These are phyloP conservation scores for Fusarium neocosmosporiellum DNA, from an alignment of 2,329 filamentous ascomycete species.

Conservation along the genomic window DNA sequence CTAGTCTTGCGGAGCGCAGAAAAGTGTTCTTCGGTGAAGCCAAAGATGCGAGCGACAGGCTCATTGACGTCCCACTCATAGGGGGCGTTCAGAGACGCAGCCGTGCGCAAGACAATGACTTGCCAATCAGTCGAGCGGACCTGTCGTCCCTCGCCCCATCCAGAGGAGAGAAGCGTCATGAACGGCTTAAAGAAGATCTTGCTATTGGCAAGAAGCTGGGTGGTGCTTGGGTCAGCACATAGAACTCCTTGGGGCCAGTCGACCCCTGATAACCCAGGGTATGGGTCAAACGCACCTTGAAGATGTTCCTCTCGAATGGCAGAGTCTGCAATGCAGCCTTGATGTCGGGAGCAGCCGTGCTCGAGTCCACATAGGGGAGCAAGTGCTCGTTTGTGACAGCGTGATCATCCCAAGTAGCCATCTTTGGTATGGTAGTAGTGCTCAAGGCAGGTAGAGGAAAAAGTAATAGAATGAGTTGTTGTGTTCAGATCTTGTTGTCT, in stretches of 20 bases:
- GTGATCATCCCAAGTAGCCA: slow-evolving; percentile 17
- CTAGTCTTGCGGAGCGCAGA: neutral
- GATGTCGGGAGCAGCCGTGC: slow-evolving; percentile 2
- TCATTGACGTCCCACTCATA: slow-evolving; percentile 22
- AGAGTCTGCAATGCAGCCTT: slow-evolving; percentile 18
- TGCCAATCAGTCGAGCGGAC: slow-evolving; percentile 17
- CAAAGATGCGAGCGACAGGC: slow-evolving; percentile 10
- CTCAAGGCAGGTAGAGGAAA: neutral
- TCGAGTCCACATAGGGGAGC: slow-evolving; percentile 17
- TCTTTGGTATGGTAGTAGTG: neutral
- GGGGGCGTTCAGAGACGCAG: slow-evolving; percentile 5
- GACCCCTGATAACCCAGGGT: neutral
- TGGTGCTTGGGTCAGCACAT: neutral
- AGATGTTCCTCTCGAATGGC: slow-evolving; percentile 20
- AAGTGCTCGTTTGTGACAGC: slow-evolving; percentile 7
- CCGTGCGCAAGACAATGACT: slow-evolving; percentile 3
- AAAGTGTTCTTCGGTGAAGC: slow-evolving; percentile 6
- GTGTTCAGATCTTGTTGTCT: neutral
- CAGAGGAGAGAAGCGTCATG: slow-evolving; percentile 12
- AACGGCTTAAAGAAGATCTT: slow-evolving; percentile 12
- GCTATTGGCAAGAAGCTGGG: slow-evolving; percentile 13
- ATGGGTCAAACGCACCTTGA: slow-evolving; percentile 1
- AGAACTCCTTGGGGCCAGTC: neutral
- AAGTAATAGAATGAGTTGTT: neutral
- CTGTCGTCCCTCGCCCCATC: slow-evolving; percentile 13